phyloP scores from a whole-genome alignment of 495 filamentous ascomycete species.

The Penicillium waksmanii region DNA sequence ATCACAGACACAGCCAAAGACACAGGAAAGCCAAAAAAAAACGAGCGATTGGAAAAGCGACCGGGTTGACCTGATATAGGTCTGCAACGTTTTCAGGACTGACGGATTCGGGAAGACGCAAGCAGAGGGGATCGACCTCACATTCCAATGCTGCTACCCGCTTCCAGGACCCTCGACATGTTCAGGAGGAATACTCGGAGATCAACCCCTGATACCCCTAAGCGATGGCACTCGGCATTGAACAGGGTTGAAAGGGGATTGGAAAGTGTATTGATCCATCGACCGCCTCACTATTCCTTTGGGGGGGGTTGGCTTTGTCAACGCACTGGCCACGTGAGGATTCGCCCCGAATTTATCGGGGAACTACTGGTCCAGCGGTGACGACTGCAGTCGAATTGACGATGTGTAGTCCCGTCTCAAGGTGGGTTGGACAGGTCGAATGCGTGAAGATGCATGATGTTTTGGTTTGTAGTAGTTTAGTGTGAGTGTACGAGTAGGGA shows the following conservation, averaged over 20 bases:
- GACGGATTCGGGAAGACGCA: conserved; percentile 35
- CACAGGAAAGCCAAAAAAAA: conserved; percentile 7
- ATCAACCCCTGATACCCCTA: conserved; percentile 4
- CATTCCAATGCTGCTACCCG: conserved; percentile 32
- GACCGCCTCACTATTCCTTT: conserved; percentile 4
- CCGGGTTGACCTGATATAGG: conserved; percentile 35
- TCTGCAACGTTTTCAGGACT: conserved; percentile 29
- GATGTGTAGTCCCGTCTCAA: conserved; percentile 5
- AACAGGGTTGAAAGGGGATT: conserved; percentile 4
- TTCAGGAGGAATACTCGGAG: conserved; percentile 2
- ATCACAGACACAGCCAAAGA: conserved; percentile 2
- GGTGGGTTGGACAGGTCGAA: conserved; percentile 5
- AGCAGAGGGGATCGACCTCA: conserved; percentile 24
- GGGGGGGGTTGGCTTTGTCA: not conserved
- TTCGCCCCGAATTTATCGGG: conserved; percentile 20
- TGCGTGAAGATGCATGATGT: not conserved
- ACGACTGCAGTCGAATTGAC: conserved; percentile 17
- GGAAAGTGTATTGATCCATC: not conserved
- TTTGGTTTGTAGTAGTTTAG: not conserved
- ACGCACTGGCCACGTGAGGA: conserved; percentile 30
- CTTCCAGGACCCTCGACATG: conserved; percentile 12
- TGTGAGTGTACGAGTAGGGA: not conserved
- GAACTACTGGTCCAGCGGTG: conserved; percentile 21
- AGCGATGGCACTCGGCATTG: not conserved
- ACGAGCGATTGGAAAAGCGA: conserved; percentile 27